Base-by-base conservation (phyloP, 208 protist species). In the Eutreptiella sp. region DNA sequence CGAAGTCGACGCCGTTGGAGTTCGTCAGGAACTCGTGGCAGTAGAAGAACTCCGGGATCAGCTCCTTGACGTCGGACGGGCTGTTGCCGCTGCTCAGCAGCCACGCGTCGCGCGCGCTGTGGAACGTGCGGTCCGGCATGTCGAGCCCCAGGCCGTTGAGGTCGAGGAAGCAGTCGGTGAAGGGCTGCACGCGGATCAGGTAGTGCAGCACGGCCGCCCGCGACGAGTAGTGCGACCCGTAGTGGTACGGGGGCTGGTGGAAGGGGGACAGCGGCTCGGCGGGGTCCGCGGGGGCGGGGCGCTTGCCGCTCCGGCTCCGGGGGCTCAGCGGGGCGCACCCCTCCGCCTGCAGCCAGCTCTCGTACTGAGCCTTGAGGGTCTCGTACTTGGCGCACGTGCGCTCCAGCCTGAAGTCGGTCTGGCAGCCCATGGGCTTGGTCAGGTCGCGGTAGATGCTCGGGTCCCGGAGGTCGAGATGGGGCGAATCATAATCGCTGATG, bases 21-120 rank as follows among this genome's bases (percentile, higher is more conserved):
- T 98, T 97, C 3, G 53, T 45, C 21, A 98, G 79, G 47, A 98
- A 97, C 33, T 83, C 80, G 21, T 79, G 81, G 64, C 84, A 73
- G 42, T 77, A 88, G 70, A 89, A 97, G 57, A 97, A 97, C 66
- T 97, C 94, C 5, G 95, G 94, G 7, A 93, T 88, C 35, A 98
- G 80, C 66, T 93, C 87, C 57, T 96, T 96, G 55, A 90, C 88
- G 65, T 97, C 92, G 3, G 83, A 76, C 0, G 86, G 67, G n/a
- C 79, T 76, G 43, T 80, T 79, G 16, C 85, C 63, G 46, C 76
- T 85, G n/a, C n/a, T n/a, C n/a, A 80, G 83, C 29, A 62, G 62
- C 67, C 76, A 92, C 24, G 83, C 84, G 16, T 78, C 70, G 0
- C 66, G 67, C 24, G 98, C 73, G 16, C 80, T 90, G 67, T 88